Evolutionary conservation across 2,329 filamentous ascomycete genomes (phyloP), one percentile per base, ranked within the genome.

Genomic region (Neofusicoccum laricinum): DNA sequence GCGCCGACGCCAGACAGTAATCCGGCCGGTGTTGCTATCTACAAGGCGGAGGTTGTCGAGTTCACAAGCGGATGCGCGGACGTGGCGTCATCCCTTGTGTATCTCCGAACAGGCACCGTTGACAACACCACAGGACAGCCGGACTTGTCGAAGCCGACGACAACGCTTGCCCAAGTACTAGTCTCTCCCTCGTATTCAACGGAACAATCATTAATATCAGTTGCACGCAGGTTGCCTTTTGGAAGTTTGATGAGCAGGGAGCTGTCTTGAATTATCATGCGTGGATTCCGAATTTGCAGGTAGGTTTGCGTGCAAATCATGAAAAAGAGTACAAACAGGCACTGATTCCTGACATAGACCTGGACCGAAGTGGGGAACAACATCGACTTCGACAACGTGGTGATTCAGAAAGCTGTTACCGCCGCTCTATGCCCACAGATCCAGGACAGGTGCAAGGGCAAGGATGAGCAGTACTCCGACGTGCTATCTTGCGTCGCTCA

Each of bases 211-310:
- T 6, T 30, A 1, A 30, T 30, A 6, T 6, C 25, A 30, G 25
- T 30, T 30, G 25, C 25, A 30, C 25, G 7, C 25, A 30, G 25
- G 25, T 80, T 14, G 77, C 79, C 0, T 84, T 82, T 67, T 84
- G 80, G 79, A 76, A 75, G 36, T 79, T 84, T 65, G 79, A 82
- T 64, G 72, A 78, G 2, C 65, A 73, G 4, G 81, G 81, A 48
- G 77, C 74, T 15, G 78, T 81, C 14, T 64, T 76, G 12, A 73
- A 77, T 30, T 81, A 80, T 66, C 78, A 81, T 67, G 78, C 79
- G 19, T 79, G 75, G 72, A 76, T 81, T 19, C 76, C 78, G 2
- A 78, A 78, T 30, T 73, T 82, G 17, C 73, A 77, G 64, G 66
- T 70, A 25, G 3, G 45, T 7, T 30, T 17, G 2, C 3, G 19